Base-by-base conservation (phyloP, 2,329 filamentous ascomycete genomes). In the Fusarium sp. region DNA sequence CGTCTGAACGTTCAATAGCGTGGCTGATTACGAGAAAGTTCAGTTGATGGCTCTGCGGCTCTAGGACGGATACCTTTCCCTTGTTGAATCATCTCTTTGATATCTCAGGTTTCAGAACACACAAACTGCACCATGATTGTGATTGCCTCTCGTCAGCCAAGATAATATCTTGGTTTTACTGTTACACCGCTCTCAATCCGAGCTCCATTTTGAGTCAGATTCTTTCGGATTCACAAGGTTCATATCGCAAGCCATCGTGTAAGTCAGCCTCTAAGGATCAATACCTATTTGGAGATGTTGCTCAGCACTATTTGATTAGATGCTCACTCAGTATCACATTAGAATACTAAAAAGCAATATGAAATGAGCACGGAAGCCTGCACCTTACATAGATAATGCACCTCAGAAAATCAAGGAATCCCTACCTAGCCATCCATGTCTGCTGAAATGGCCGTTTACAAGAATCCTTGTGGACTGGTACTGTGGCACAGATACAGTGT, bases 51-150 rank as follows among this genome's bases (percentile, higher is more conserved):
- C 29, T 41, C 38, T 9, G 18, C 21, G n/a, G 23, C 16, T 55
- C 33, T 9, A 48, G 58, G 44, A 13, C 8, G 33, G 33, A 35
- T 37, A 46, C 18, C n/a, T n/a, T n/a, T n/a, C n/a, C 12, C 16
- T 49, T 46, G 18, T 61, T 50, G 31, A 48, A 41, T 50, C 42
- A 43, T 23, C 24, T 31, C 37, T 47, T 55, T 49, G 46, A 62
- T 35, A 55, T 59, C 31, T 26, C n/a, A 13, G 15, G 31, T 57
- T 67, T 70, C 56, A 42, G 35, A 66, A 56, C 43, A 37, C 28
- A 63, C n/a, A 57, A 63, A 29, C 44, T 47, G 42, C 47, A n/a
- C 13, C 29, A 23, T 35, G 21, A 47, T 52, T 52, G 13, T 31
- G 38, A 49, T 63, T 63, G 50, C 57, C 33, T 67, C 50, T 63